These are phyloP conservation scores for Phytophthora idaei DNA, from an alignment of 352 stramenopile species.

Conservation along the genomic window DNA sequence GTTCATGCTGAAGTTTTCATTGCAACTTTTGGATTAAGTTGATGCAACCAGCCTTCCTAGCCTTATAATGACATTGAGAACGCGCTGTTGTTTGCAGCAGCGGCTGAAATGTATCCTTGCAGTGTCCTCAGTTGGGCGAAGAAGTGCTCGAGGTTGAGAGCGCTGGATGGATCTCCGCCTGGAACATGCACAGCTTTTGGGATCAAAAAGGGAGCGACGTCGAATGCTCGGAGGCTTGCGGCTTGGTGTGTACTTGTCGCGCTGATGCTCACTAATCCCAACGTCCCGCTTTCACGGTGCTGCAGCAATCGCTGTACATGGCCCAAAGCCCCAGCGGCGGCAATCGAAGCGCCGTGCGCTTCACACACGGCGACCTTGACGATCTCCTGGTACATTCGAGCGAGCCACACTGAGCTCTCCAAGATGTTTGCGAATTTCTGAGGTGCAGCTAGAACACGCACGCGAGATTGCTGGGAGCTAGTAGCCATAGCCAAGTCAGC, in stretches of 20 bases:
- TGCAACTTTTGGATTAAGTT: no score
- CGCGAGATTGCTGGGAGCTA: conserved; percentile 20
- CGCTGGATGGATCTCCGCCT: conserved; percentile 12
- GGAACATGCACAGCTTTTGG: conserved; percentile 54
- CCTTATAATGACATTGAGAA: conserved; percentile 48
- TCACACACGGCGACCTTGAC: conserved; percentile 37
- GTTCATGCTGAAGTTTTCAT: no score
- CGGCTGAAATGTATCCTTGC: conserved; percentile 47
- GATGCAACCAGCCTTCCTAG: no score
- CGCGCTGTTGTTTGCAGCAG: conserved; percentile 37
- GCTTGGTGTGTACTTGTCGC: conserved; percentile 26
- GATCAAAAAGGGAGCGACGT: conserved; percentile 41
- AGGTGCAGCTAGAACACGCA: conserved; percentile 49
- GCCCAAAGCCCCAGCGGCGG: not conserved
- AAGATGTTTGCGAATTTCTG: conserved; percentile 44
- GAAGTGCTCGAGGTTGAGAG: conserved; percentile 57
- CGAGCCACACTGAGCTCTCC: conserved; percentile 49
- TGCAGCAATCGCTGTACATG: conserved; percentile 27
- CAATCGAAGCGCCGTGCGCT: conserved; percentile 15
- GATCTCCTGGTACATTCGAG: conserved; percentile 48
- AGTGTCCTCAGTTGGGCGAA: conserved; percentile 67
- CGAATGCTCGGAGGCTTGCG: conserved; percentile 43
- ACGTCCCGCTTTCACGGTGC: conserved; percentile 33
- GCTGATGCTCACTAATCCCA: conserved; percentile 59
- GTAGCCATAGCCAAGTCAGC: conserved; percentile 1